Conservation (phyloP, 805 yeast species). For the Candida endomychidarum region DNA sequence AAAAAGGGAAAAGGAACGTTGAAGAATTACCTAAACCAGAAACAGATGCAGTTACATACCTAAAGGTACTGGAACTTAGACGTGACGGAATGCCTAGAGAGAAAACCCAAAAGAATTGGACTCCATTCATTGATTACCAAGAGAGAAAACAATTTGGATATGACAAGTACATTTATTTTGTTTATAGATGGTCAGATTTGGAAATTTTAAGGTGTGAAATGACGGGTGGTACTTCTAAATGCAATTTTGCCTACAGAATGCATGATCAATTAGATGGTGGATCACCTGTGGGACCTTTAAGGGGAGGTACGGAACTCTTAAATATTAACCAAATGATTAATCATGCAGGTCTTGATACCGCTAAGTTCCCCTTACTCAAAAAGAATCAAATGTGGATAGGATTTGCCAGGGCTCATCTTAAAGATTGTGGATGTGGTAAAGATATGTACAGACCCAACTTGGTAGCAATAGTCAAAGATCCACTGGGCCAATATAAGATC, state of each 20-base stretch:
- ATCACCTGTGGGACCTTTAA: constrained; percentile 23
- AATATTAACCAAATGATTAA: too few relatives aligned
- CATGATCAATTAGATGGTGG: neutral
- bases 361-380: constrained; percentile 12
- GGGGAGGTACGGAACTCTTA: constrained; percentile 39
- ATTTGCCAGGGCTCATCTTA: constrained; percentile 41
- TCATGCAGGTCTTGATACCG: too few relatives aligned
- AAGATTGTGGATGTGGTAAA: constrained; percentile 41
- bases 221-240: constrained; percentile 14
- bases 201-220: constrained; percentile 18
- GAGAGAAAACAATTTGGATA: constrained; percentile 17
- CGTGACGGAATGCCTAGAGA: constrained; percentile 13
- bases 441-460: constrained; percentile 41
- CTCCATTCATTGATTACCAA: constrained; percentile 33
- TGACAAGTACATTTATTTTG: constrained; percentile 30
- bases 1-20: constrained; percentile 27
- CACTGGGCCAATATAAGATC: constrained; percentile 19
- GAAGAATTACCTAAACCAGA: constrained; percentile 20
- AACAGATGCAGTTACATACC: constrained; percentile 19
- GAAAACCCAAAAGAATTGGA: constrained; percentile 38
- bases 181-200: constrained; percentile 31
- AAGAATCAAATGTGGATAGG: constrained; percentile 36
- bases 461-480: constrained; percentile 24
- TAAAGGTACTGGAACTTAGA: constrained; percentile 22
- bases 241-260: constrained; percentile 14